Evolutionary conservation across 2,329 filamentous ascomycete genomes (phyloP), one percentile per base, ranked within the genome.

Genomic region (Fusarium sp.): DNA sequence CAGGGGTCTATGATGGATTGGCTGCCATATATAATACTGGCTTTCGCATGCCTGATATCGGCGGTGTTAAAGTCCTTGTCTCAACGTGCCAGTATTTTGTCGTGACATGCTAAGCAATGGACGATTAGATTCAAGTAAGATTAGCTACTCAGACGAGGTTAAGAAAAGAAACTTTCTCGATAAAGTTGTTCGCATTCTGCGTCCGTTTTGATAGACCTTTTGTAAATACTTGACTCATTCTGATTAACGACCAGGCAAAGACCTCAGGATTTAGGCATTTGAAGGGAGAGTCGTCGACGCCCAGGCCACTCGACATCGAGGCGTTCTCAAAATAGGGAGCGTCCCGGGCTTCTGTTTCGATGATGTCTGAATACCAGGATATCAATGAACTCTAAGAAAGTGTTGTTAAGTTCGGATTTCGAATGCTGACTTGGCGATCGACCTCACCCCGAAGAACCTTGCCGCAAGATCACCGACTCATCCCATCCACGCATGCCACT

Each of bases 61-160:
- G 25, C 49, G 9, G 9, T 3, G 19, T 11, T 12, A 11, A 28
- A 38, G 6, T 16, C 5, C 2, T 9, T 11, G 10, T 53, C 33
- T 25, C 1, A 18, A 21, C 5, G 9, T 7, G 50, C 23, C 18
- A 38, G 33, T 12, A 4, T 28, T 38, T 12, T 38, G 10, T 18
- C 33, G 12, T 10, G 19, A 4, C 9, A 9, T n/a, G 2, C 19
- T 18, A 12, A 38, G 7, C 10, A 11, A 21, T n/a, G 1, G 23
- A 38, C 33, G 2, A 5, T 53, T 28, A 2, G 2, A 12, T 53
- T 53, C 2, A 16, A 16, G 5, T 12, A 2, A 12, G 2, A 9
- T 28, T 28, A 9, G 5, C 2, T 16, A 3, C 10, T 5, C 9
- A 9, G 15, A 18, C 0, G 23, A 38, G 2, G 1, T 3, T 10